A percentile compares a stretch with the other conserved stretches of the same genome.
Conservation (phyloP, 306 rosid species). For the Mimosa pudica region DNA sequence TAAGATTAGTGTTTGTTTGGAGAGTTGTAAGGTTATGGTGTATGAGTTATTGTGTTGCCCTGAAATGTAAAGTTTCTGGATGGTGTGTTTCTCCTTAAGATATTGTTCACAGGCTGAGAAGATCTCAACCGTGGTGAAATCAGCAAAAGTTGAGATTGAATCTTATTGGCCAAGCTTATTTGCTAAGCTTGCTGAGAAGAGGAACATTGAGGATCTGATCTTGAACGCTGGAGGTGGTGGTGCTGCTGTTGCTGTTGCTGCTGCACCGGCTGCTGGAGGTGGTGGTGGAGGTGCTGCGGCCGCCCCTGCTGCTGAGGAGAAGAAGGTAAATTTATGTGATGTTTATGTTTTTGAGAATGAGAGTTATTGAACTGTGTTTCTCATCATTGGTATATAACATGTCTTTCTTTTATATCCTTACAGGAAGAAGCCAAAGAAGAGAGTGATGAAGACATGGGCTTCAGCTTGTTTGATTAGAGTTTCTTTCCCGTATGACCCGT, state of each 20-base stretch:
- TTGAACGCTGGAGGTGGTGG: conserved; percentile 60
- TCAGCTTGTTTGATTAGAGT: conserved; percentile 67
- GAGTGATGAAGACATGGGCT: conserved; percentile 72
- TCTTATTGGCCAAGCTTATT: conserved; percentile 71
- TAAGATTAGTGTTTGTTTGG: no score
- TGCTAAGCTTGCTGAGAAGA: conserved; percentile 76
- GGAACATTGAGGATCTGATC: conserved; percentile 59
- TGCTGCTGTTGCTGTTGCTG: conserved; percentile 52
- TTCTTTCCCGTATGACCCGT: conserved; percentile 14
- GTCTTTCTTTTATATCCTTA: not conserved
- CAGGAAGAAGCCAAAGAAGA: conserved; percentile 71
- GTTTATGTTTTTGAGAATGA: not conserved
- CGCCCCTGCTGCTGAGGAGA: conserved; percentile 60
- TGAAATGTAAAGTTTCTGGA: not conserved
- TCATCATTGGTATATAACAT: conserved; percentile 27
- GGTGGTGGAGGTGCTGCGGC: conserved; percentile 45
- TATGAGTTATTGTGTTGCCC: not conserved
- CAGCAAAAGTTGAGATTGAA: conserved; percentile 58
- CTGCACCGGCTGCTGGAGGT: conserved; percentile 39
- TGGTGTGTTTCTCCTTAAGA: conserved; percentile 39
- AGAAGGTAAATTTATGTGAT: conserved; percentile 51
- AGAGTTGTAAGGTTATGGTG: no score
- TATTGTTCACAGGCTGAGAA: conserved; percentile 58
- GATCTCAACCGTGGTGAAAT: conserved; percentile 56
- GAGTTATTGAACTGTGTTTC: not conserved